Evolutionary conservation across 2,329 filamentous ascomycete species (phyloP), one percentile per base, ranked within the genome.

Genomic region (Monosporascus ibericus): DNA sequence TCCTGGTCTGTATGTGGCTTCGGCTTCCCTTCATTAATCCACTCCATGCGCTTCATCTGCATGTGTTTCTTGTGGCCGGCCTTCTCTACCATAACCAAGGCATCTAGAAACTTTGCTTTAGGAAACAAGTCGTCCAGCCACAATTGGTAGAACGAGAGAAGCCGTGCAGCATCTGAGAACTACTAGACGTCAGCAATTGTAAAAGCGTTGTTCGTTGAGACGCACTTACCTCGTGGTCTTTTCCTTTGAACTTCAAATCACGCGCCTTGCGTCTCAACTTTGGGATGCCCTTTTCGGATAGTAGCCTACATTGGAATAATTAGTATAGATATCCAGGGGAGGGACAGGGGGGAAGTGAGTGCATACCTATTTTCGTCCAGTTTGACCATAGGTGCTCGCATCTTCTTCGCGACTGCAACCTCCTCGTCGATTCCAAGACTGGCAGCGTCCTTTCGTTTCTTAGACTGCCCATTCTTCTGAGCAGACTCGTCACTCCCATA

Each of bases 61-160:
- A 97, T 79, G 15, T 79, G 77, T 66, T 88, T 92, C 62, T 87
- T 90, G 70, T 96, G 94, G 1, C 94, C 94, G 1, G 90, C 78
- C 71, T 95, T 96, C 69, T 99, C 94, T 2, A 97, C 89, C 75
- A 97, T 96, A 39, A 79, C 75, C 6, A 97, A 75, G 3, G 88
- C 94, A 64, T 99, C 94, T 47, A 88, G 81, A 64, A 99, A 99
- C 64, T 91, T 92, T 5, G 92, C 94, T 65, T 95, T 91, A 14
- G 94, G 94, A 65, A 92, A 99, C 14, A 99, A 77, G 65, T 96
- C 91, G 70, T 99, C 92, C 2, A 99, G 86, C 94, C 94, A 99
- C 52, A 96, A 72, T 68, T 97, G 94, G 67, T 97, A 99, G 67
- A 95, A 89, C 24, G 88, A 90, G 47, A 99, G 78, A 24, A 99